Base-by-base conservation (phyloP, 176 grass and related monocot species). In the Neostapfia colusana region DNA sequence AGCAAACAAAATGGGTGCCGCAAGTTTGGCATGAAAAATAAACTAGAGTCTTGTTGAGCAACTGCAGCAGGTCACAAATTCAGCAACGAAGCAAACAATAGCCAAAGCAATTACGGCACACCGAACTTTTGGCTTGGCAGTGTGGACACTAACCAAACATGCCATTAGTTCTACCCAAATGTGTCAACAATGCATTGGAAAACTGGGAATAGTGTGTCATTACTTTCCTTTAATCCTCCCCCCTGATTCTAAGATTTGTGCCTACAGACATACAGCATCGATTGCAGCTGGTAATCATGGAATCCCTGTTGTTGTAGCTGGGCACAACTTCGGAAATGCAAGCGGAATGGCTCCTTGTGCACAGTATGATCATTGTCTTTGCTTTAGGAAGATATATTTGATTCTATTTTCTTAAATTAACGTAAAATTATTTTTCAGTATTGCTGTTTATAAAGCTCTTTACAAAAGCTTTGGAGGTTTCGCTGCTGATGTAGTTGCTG, bases 321-420 rank as follows among this genome's bases (percentile, higher is more conserved):
- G 89, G 15, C 95, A 99, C 92, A 64, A 88, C 82, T 99, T 92
- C 68, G 95, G 95, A 62, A 83, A 94, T 88, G 95, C 95, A 78
- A 99, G 95, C 69, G 95, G 95, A 73, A 99, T 99, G 95, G 95
- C 95, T 70, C 95, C 95, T 99, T 91, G 64, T 87, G 95, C 95
- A 78, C 95, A 99, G 95, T 99, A 94, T 86, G 90, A 73, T 15
- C 70, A 82, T 49, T 51, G 39, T 11, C 64, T 84, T 64, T 71
- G 24, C 41, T 75, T 67, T 77, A 70, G 26, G 24, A 57, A 27
- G 20, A 61, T 35, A 36, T 8, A 72, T 69, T 8, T 4, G 12
- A 70, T 80, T 39, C 63, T 54, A 9, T 55, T 61, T 72, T 60
- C 28, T 49, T 28, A 69, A 65, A 75, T 69, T 39, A 45, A 46